Percentiles rank a stretch among this genome's conserved stretches.
phyloP scores from a whole-genome alignment of 176 grass and related monocot species.

The Oryza coarctata region DNA sequence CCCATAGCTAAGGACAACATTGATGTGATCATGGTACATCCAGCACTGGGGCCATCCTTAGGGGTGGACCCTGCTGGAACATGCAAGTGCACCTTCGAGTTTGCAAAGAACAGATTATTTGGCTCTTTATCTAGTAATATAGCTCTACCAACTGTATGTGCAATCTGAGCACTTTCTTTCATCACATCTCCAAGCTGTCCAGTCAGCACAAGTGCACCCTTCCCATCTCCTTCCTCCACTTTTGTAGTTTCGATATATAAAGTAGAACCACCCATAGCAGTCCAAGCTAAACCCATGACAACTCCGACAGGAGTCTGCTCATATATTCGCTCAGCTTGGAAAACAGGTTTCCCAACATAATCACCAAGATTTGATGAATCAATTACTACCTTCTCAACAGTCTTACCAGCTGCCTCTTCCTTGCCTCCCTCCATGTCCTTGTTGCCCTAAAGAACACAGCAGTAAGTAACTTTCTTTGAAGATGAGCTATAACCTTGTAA shows the following conservation, averaged over 20 bases:
- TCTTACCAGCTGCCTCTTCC: slow-evolving; percentile 41
- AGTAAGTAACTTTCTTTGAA: background rate
- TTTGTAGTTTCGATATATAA: slow-evolving; percentile 77
- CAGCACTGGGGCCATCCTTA: slow-evolving; percentile 92
- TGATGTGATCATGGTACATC: slow-evolving; percentile 95
- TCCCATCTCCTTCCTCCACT: slow-evolving; percentile 83
- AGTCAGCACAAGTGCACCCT: slow-evolving; percentile 79
- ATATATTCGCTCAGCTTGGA: slow-evolving; percentile 94
- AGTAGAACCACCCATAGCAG: slow-evolving; percentile 86
- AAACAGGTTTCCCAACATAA: slow-evolving; percentile 96
- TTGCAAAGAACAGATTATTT: slow-evolving; percentile 71
- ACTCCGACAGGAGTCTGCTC: slow-evolving; percentile 91
- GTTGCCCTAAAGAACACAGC: slow-evolving; percentile 38
- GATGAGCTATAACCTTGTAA: background rate
- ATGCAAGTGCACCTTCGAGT: slow-evolving; percentile 86
- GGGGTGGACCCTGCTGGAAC: slow-evolving; percentile 91
- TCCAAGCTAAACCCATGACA: slow-evolving; percentile 98
- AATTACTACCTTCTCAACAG: slow-evolving; percentile 63
- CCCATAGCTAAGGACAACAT: slow-evolving; percentile 92
- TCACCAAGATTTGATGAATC: slow-evolving; percentile 70
- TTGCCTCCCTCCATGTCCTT: slow-evolving; percentile 29
- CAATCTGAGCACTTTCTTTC: slow-evolving; percentile 98
- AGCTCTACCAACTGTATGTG: slow-evolving; percentile 79
- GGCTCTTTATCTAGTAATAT: slow-evolving; percentile 70
- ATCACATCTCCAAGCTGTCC: slow-evolving; percentile 97